These are phyloP conservation scores for Fonsecaea pedrosoi DNA, from an alignment of 2,329 filamentous ascomycete species.

Conservation along the genomic window DNA sequence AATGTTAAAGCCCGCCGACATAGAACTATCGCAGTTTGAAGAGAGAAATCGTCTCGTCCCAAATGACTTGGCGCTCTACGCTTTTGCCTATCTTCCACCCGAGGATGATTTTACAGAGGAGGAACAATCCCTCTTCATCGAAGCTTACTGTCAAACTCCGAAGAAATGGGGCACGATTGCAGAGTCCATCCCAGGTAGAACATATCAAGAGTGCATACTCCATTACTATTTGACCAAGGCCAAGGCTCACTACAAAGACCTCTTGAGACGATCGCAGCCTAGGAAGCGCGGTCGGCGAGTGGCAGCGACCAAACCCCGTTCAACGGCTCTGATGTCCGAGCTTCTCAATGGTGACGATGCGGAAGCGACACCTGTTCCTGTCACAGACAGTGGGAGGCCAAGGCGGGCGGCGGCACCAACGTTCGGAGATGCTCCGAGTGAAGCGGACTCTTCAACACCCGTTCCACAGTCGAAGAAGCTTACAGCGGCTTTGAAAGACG, in stretches of 20 bases:
- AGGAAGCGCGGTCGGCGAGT: constrained; percentile 47
- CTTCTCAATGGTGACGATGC: constrained; percentile 55
- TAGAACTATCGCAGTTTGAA: constrained; percentile 50
- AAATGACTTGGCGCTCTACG: constrained; percentile 48
- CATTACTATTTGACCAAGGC: constrained; percentile 61
- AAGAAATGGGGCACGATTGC: constrained; percentile 62
- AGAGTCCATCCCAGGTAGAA: constrained; percentile 53
- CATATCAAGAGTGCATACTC: constrained; percentile 57
- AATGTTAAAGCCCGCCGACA: constrained; percentile 54
- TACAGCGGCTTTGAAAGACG: constrained; percentile 40
- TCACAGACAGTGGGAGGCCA: constrained; percentile 59
- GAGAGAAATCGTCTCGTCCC: constrained; percentile 55
- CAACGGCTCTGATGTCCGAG: constrained; percentile 57
- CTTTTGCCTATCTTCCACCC: constrained; percentile 55
- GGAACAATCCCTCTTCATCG: constrained; percentile 55
- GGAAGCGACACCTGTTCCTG: constrained; percentile 46
- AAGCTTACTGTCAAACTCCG: constrained; percentile 56
- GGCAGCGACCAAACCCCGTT: constrained; percentile 50
- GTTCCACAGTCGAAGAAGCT: constrained; percentile 42
- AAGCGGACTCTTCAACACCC: constrained; percentile 44
- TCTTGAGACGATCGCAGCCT: constrained; percentile 54
- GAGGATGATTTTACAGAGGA: constrained; percentile 56
- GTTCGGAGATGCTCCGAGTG: constrained; percentile 49
- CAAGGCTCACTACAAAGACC: constrained; percentile 58
- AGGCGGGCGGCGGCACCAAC: constrained; percentile 58